A percentile compares a stretch with the other conserved stretches of the same genome.
These are phyloP conservation scores for Hypoxylon sp. DNA, from an alignment of 2,329 filamentous ascomycete species.

Conservation along the genomic window DNA sequence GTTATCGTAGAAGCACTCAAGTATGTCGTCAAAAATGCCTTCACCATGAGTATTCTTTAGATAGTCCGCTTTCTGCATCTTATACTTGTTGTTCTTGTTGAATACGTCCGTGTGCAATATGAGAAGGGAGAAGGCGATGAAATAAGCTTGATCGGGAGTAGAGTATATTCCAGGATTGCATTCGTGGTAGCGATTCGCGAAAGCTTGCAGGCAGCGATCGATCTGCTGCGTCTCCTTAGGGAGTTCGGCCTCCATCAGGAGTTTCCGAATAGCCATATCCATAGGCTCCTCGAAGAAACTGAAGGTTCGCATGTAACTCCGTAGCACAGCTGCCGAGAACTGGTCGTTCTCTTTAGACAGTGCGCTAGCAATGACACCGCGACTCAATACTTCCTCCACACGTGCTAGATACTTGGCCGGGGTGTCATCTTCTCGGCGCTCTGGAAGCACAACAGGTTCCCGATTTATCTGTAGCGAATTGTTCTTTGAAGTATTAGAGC, in stretches of 20 bases:
- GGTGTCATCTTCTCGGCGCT: constrained; percentile 88
- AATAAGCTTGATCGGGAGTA: constrained; percentile 94
- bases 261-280: constrained; percentile 96
- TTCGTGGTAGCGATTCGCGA: constrained; percentile 96
- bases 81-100: constrained; percentile 99
- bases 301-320: constrained; percentile 96
- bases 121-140: constrained; percentile 95
- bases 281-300: constrained; percentile 97
- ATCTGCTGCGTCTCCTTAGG: constrained; percentile 99
- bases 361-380: constrained; percentile 86
- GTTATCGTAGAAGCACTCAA: constrained; percentile 98
- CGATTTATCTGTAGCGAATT: constrained; percentile 85
- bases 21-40: constrained; percentile 91
- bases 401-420: constrained; percentile 89
- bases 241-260: constrained; percentile 95
- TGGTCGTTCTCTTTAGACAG: constrained; percentile 88
- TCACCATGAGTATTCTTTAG: constrained; percentile 94
- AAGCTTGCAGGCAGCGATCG: constrained; percentile 91
- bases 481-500: constrained; percentile 79
- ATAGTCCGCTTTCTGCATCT: constrained; percentile 97
- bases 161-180: constrained; percentile 97
- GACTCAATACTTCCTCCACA: constrained; percentile 83
- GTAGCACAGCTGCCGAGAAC: constrained; percentile 85
- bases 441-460: constrained; percentile 79
- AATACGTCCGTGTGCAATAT: constrained; percentile 99